Conservation (phyloP, 306 rosid genomes). For the Macrotyloma uniflorum region DNA sequence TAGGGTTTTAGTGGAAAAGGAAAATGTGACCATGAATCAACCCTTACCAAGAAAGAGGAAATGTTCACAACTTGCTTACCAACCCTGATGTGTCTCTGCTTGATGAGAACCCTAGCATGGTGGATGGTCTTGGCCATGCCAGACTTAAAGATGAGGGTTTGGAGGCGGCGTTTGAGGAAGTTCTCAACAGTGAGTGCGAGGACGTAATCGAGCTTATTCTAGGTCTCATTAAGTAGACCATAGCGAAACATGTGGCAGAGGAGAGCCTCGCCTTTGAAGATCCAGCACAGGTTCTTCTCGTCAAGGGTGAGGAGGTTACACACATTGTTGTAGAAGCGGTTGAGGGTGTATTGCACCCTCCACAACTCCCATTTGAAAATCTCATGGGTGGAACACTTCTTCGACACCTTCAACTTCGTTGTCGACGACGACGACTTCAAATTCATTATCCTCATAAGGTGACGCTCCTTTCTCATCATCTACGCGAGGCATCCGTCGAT, state of each 20-base stretch:
- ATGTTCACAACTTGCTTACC: conserved; percentile 72
- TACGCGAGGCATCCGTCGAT: no score
- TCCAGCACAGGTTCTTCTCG: conserved; percentile 64
- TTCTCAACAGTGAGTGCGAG: conserved; percentile 65
- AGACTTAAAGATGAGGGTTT: conserved; percentile 56
- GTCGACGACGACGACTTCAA: no score
- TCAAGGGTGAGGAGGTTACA: conserved; percentile 58
- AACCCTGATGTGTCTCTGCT: conserved; percentile 70
- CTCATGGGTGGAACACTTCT: no score
- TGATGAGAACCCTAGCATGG: conserved; percentile 65
- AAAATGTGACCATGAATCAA: conserved; percentile 59
- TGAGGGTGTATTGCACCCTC: conserved; percentile 60
- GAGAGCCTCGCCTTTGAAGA: conserved; percentile 62
- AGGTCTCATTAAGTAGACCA: conserved; percentile 57
- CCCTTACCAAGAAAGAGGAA: conserved; percentile 66
- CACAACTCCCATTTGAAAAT: conserved; percentile 63
- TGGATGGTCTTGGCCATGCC: conserved; percentile 72
- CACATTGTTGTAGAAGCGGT: conserved; percentile 59
- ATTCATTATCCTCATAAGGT: no score
- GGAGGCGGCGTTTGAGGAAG: conserved; percentile 61
- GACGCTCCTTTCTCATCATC: no score
- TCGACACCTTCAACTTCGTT: no score
- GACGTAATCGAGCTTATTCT: conserved; percentile 65
- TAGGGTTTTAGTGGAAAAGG: conserved; percentile 60
- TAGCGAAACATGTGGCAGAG: conserved; percentile 57